phyloP scores from a whole-genome alignment of 2,329 filamentous ascomycete species.

The Calycina marina region DNA sequence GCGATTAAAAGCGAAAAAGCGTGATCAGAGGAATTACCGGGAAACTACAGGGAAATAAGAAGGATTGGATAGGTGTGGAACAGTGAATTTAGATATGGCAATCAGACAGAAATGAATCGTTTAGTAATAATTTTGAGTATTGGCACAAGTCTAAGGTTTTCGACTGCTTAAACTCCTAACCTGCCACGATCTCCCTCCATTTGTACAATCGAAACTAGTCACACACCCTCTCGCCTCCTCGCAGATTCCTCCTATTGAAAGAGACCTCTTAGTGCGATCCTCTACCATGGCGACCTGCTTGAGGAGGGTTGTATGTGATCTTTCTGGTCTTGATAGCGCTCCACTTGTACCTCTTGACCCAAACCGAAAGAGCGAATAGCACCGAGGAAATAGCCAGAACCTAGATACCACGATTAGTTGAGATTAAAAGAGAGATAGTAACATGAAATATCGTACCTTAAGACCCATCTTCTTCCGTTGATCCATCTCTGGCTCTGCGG shows the following conservation, averaged over 20 bases:
- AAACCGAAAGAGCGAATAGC: slow-evolving; percentile 78
- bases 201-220: slow-evolving; percentile 23
- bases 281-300: slow-evolving; percentile 1
- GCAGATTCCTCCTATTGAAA: slow-evolving; percentile 13
- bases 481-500: slow-evolving; percentile 98
- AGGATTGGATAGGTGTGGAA: no score
- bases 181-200: slow-evolving; percentile 14
- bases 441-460: slow-evolving; percentile 41
- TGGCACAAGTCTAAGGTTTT: slow-evolving; percentile 21
- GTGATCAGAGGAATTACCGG: no score
- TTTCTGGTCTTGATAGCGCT: slow-evolving; percentile 89
- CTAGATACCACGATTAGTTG: neutral
- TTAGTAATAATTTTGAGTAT: slow-evolving; percentile 8
- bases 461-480: slow-evolving; percentile 99
- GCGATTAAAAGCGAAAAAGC: no score
- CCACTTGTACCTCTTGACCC: slow-evolving; percentile 99
- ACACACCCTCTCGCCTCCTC: slow-evolving; percentile 18
- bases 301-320: slow-evolving; percentile 71
- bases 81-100: no score
- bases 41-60: no score
- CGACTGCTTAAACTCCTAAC: slow-evolving; percentile 12
- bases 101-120: no score
- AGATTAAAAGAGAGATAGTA: neutral
- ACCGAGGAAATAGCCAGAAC: slow-evolving; percentile 62
- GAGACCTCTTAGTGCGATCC: slow-evolving; percentile 16